Base-by-base conservation (phyloP, 176 grass and related monocot genomes). In the Eleusine coracana region DNA sequence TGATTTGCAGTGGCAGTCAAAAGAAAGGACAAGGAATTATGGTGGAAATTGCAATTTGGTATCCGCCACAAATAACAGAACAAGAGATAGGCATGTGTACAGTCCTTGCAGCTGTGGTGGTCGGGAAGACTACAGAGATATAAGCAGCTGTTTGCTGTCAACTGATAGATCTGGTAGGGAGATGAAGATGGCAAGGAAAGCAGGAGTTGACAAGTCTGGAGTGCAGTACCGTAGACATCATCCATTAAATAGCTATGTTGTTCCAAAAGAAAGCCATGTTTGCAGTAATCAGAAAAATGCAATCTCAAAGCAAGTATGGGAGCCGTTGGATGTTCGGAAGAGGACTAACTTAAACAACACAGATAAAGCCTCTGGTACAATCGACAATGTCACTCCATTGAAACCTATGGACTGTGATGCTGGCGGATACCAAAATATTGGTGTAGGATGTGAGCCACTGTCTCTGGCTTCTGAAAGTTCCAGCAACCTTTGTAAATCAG, bases 221-320 rank as follows among this genome's bases (percentile, higher is more conserved):
- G 78, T 84, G 6, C 92, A 89, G 79, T 90, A 92, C 78, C 89
- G 82, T 55, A 88, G 80, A 89, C 75, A 60, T 59, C 85, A 86
- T 73, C 28, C 66, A 5, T 82, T 70, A 70, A 88, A 90, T 34
- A 86, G 39, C 66, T 82, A 70, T 77, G 21, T 58, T 36, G 59
- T 75, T 54, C 71, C 70, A 17, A 91, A 23, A 23, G 56, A 23
- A 59, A 59, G 7, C 56, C 6, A 59, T 21, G 23, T 59, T 59
- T 59, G 66, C 70, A 80, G 74, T 85, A 71, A 56, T 70, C 83
- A 92, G 87, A 98, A 89, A 85, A 86, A 82, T 86, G 38, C 70
- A 67, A 72, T 73, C 59, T 82, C 84, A 45, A 98, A 98, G 77
- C 91, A 98, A 90, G 89, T 98, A 68, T 98, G 92, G 96, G 96